Percentiles rank a stretch among this genome's conserved stretches.
Conservation (phyloP, 225 moss, liverwort and hornwort species). For the Physcomitrellopsis africana region DNA sequence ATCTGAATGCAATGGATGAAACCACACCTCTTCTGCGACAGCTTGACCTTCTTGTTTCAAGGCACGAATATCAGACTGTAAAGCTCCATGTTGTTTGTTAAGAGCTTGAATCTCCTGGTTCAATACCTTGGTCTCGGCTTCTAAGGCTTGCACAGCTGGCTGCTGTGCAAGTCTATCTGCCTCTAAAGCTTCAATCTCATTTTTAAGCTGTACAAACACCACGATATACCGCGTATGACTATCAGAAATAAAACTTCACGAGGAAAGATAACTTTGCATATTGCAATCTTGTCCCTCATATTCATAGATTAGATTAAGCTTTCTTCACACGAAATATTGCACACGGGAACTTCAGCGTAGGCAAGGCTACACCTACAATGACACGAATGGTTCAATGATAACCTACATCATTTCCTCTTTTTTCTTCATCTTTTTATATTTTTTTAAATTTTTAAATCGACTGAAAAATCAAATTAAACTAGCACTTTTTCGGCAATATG, state of each 20-base stretch:
- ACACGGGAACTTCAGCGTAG: background rate
- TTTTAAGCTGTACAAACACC: constrained; percentile 57
- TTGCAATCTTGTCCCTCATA: constrained; percentile 1
- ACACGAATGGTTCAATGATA: background rate
- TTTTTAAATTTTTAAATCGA: too few species aligned
- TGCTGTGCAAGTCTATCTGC: constrained; percentile 63
- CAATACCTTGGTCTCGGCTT: constrained; percentile 64
- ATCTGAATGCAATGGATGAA: constrained; percentile 17
- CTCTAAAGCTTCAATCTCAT: constrained; percentile 63
- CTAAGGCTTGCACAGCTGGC: constrained; percentile 60
- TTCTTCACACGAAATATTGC: background rate
- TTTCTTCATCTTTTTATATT: too few species aligned
- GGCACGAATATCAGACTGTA: constrained; percentile 67
- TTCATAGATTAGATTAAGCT: background rate
- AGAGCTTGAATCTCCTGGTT: constrained; percentile 70
- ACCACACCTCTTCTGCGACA: constrained; percentile 63
- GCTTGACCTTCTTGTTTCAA: constrained; percentile 76
- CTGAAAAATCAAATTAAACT: background rate
- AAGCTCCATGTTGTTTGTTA: constrained; percentile 73
- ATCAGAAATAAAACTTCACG: constrained; percentile 7
- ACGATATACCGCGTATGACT: constrained; percentile 14
- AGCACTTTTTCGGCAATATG: background rate
- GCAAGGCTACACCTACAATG: constrained; percentile 13
- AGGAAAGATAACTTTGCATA: background rate
- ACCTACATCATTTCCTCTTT: background rate